These are phyloP conservation scores for Linum tenue DNA, from an alignment of 345 rosid genomes.

Conservation along the genomic window DNA sequence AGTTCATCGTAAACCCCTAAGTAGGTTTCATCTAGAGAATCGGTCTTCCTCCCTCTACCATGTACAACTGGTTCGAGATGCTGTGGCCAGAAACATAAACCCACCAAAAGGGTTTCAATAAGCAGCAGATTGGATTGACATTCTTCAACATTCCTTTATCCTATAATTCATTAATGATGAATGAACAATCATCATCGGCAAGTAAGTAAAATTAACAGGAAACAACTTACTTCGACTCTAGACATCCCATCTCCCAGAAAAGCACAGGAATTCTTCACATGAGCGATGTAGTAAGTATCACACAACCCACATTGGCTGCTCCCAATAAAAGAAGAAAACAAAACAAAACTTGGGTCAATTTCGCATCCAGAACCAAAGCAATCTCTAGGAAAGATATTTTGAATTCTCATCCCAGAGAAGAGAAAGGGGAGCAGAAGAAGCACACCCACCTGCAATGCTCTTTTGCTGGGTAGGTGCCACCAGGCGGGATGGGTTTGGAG, in stretches of 20 bases:
- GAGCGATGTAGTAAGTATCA: constrained; percentile 87
- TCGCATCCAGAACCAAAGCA: neutral
- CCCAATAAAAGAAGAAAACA: neutral
- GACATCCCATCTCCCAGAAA: constrained; percentile 97
- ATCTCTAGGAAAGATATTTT: neutral
- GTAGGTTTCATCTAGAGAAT: constrained; percentile 74
- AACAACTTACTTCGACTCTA: constrained; percentile 59
- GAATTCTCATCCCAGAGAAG: neutral
- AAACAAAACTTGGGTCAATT: neutral
- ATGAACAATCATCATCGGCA: neutral
- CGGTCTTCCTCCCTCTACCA: constrained; percentile 70
- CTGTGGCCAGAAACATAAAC: constrained; percentile 27
- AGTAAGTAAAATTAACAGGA: neutral
- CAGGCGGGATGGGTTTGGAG: constrained; percentile 77
- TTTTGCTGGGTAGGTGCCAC: constrained; percentile 88
- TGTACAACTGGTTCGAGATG: constrained; percentile 73
- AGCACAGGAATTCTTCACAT: constrained; percentile 90
- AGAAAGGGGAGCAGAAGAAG: neutral
- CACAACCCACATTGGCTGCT: constrained; percentile 81
- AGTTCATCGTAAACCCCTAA: constrained; percentile 71
- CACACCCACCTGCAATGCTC: constrained; percentile 76
- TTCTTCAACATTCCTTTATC: no score
- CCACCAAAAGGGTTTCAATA: neutral
- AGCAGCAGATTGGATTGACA: neutral
- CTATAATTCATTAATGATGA: neutral